Evolutionary conservation across 2,329 filamentous ascomycete species (phyloP).

Genomic region (Fusarium sp.): DNA sequence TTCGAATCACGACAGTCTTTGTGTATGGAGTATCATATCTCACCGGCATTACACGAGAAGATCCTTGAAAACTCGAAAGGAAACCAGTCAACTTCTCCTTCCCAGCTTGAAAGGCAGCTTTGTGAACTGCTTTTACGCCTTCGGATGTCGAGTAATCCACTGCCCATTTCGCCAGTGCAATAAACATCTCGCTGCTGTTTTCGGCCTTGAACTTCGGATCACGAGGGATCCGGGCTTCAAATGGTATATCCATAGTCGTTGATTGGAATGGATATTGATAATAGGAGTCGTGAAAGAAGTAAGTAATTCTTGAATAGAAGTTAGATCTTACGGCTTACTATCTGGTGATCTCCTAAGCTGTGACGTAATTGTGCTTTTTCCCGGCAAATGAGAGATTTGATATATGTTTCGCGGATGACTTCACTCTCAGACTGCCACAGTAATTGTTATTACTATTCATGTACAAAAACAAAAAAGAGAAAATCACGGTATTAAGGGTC

Average conservation of each 20-base stretch:
- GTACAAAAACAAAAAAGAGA: no score
- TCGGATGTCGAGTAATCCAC: constrained; percentile 23
- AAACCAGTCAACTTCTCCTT: constrained; percentile 5
- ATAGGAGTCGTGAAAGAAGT: not conserved
- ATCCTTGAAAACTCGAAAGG: not conserved
- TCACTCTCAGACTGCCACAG: no score
- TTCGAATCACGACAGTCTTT: not conserved
- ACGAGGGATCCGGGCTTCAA: constrained; percentile 8
- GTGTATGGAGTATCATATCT: not conserved
- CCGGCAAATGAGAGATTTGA: not conserved
- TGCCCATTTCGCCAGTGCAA: not conserved
- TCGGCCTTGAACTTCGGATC: constrained; percentile 15
- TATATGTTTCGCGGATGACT: not conserved
- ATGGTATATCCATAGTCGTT: constrained; percentile 9
- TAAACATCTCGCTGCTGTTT: not conserved
- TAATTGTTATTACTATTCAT: no score
- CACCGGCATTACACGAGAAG: not conserved
- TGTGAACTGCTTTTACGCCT: constrained; percentile 18
- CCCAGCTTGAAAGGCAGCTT: not conserved
- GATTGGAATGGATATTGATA: no score
- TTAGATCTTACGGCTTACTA: not conserved
- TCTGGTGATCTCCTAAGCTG: not conserved
- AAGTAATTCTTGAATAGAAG: not conserved
- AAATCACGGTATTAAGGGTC: no score
- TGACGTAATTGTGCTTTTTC: not conserved